Evolutionary conservation across 2,329 filamentous ascomycete genomes (phyloP), one percentile per base, ranked within the genome.

Genomic region (Macrophomina phaseolina): DNA sequence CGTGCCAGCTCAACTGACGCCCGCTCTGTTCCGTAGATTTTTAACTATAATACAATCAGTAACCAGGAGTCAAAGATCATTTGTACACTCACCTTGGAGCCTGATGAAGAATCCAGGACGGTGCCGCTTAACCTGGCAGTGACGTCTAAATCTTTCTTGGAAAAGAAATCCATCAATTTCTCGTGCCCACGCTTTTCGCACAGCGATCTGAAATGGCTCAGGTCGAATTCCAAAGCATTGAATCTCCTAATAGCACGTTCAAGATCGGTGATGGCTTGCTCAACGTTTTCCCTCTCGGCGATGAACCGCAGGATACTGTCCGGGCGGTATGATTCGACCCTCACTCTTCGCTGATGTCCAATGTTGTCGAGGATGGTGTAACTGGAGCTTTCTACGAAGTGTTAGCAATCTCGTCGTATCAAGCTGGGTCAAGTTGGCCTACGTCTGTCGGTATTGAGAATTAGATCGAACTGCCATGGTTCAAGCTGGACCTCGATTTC

Each of bases 191-290:
- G 38, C 34, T 18, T 55, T 4, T 67, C 53, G 11, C 76, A 56
- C 30, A 70, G 67, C 2, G 60, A 69, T 38, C 67, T 34, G 72
- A 76, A 78, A 5, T 64, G 66, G 8, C 67, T 67, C 6, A 78
- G 42, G 16, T 72, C 48, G 55, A 78, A 71, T 14, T 65, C 68
- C 11, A 66, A 67, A 1, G 58, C 30, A n/a, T 69, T 68, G 2
- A 70, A 68, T 16, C 70, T 68, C 36, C 69, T 61, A 28, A 79
- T 60, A 1, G 71, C 68, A 11, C 70, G 62, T 53, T 76, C 72
- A 32, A 79, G 68, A 61, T 79, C 77, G 49, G 76, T 70, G 3
- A 76, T 75, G 6, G 74, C 74, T 56, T 78, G 77, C 52, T 78
- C 75, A 14, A 76, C 75, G 30, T 71, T 76, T 53, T 65, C 75